Evolutionary conservation across 139 green algal species (phyloP).

Genomic region (Tetraselmis striata): DNA sequence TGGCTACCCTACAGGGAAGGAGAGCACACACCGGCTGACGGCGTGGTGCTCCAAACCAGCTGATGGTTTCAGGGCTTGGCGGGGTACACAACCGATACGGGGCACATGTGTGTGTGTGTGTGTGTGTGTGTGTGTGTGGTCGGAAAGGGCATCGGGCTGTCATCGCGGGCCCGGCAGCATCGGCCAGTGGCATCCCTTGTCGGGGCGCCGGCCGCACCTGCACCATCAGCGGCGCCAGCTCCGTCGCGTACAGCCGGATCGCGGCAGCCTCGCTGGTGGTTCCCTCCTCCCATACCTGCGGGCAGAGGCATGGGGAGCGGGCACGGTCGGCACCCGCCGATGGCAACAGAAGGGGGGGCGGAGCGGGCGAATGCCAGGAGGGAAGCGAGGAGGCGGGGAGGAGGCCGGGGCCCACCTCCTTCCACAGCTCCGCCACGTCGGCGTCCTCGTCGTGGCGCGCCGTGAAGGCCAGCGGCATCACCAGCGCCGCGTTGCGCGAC

Average conservation of each 20-base stretch:
- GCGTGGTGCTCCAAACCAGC: too few species aligned
- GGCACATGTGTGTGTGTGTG: too few species aligned
- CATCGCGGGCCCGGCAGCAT: too few species aligned
- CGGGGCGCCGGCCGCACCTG: background rate
- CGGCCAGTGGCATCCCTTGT: too few species aligned
- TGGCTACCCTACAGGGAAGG: too few species aligned
- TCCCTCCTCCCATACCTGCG: constrained; percentile 62
- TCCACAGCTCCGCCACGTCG: constrained; percentile 54
- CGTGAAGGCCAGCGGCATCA: constrained; percentile 54
- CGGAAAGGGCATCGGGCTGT: too few species aligned
- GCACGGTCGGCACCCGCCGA: too few species aligned
- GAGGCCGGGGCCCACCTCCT: constrained; percentile 27
- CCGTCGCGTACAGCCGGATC: constrained; percentile 45
- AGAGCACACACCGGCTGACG: too few species aligned
- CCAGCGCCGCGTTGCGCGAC: constrained; percentile 25
- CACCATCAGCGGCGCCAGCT: constrained; percentile 28
- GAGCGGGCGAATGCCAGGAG: background rate
- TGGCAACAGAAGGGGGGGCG: background rate
- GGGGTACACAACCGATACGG: too few species aligned
- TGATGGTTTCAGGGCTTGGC: too few species aligned
- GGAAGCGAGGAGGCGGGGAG: background rate
- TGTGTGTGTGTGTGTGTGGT: too few species aligned
- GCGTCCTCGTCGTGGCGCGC: constrained; percentile 48
- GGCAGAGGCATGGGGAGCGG: too few species aligned
- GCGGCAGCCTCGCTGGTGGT: constrained; percentile 48